Conservation (phyloP, 2,329 filamentous ascomycete genomes). For the Colletotrichum euphorbiae region DNA sequence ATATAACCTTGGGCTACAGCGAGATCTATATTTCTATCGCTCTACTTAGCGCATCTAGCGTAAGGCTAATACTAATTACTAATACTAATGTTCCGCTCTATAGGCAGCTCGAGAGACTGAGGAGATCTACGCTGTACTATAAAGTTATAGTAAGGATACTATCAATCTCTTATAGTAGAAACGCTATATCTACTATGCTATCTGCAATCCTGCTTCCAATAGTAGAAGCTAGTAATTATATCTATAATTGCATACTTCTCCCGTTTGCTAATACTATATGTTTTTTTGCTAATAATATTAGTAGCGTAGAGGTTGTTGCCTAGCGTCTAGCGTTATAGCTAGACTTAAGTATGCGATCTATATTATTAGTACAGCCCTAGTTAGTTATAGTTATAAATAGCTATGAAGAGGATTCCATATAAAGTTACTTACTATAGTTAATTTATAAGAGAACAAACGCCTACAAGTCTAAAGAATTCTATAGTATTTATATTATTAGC, state of each 20-base stretch:
- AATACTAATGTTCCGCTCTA: background rate
- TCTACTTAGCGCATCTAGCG: background rate
- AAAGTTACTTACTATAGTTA: background rate
- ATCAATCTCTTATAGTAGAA: background rate
- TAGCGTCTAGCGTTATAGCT: constrained; percentile 7
- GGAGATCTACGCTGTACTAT: constrained; percentile 10
- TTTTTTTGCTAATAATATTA: constrained; percentile 16
- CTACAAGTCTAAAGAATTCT: background rate
- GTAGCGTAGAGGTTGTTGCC: constrained; percentile 8
- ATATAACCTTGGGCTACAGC: background rate
- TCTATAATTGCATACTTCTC: constrained; percentile 21
- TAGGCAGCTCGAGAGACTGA: background rate
- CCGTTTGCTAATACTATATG: constrained; percentile 18
- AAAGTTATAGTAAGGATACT: background rate
- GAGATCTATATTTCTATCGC: constrained; percentile 2
- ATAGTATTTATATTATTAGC: constrained; percentile 1
- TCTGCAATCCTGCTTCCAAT: no score
- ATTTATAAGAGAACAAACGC: background rate
- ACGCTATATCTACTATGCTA: background rate
- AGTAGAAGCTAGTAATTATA: background rate
- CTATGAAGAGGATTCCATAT: background rate
- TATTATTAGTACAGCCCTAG: background rate
- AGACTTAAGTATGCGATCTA: background rate
- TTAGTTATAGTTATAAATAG: constrained; percentile 1
- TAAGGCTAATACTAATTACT: constrained; percentile 2